These are phyloP conservation scores for Linnemannia schmuckeri DNA, from an alignment of 192 early-diverging fungal genomes.

Conservation along the genomic window DNA sequence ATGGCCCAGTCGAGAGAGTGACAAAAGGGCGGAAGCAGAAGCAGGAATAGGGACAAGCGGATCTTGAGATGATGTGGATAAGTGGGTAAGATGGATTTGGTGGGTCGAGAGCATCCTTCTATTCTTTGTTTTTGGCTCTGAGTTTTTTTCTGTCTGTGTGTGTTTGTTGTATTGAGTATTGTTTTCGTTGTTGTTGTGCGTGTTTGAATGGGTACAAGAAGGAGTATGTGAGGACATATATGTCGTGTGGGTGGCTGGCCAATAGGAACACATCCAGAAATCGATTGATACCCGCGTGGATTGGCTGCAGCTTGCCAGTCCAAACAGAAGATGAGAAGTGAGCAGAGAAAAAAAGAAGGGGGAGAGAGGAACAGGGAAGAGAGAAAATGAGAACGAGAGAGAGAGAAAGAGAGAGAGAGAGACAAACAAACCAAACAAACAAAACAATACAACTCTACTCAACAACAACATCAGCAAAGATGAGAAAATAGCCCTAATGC, in stretches of 20 bases:
- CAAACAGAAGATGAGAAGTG: constrained; percentile 5
- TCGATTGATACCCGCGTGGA: constrained; percentile 42
- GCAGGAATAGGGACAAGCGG: neutral
- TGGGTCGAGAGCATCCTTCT: neutral
- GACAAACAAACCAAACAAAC: neutral
- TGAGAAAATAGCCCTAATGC: constrained; percentile 14
- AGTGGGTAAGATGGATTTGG: constrained; percentile 1
- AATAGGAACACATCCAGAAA: constrained; percentile 36
- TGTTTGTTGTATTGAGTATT: neutral
- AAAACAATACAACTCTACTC: constrained; percentile 13
- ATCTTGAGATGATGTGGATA: constrained; percentile 6
- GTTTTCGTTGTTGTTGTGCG: neutral
- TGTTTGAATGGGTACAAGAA: neutral
- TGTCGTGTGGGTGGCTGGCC: constrained; percentile 14
- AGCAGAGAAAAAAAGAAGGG: neutral
- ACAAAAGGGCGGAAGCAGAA: neutral
- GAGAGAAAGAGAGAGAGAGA: neutral
- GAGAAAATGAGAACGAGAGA: neutral
- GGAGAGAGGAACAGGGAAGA: neutral
- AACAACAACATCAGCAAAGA: constrained; percentile 16
- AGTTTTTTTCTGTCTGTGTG: neutral
- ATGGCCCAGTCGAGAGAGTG: neutral
- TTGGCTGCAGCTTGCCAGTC: constrained; percentile 11
- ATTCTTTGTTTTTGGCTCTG: neutral
- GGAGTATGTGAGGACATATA: constrained; percentile 1